Base-by-base conservation (phyloP, 208 protist species). In the Trypanosomatidae sp. region DNA sequence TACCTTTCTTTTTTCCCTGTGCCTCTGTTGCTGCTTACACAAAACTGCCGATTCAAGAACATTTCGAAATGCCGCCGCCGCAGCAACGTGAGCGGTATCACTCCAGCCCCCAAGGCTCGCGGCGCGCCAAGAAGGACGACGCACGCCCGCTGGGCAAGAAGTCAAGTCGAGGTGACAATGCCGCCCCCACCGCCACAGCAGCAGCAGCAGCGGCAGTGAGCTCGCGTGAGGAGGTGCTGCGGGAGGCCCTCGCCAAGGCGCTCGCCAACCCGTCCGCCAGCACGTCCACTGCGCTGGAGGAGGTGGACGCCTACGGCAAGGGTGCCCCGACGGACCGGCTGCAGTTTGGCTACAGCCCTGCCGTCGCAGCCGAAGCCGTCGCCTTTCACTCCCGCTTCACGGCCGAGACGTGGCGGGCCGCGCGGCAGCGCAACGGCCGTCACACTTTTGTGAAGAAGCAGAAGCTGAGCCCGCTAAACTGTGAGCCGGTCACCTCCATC, bases 291-390 rank as follows among this genome's bases (percentile, higher is more conserved):
- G 8, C 66, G 22, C 50, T 52, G 7, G 39, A 13, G 3, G 62
- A 49, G 15, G 58, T 89, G 6, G 92, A 96, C 65, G 67, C 62
- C 22, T 96, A 96, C 83, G 92, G 92, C 25, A 94, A 85, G 52
- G 89, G 90, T 28, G 71, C 70, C 13, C 84, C 92, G 10, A 94
- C 92, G 41, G 92, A 96, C 71, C 82, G 92, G 6, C 79, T 96
- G 43, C 92, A 96, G 79, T 96, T 96, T 59, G 92, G 92, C 65
- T 96, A 96, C 75, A 76, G 86, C 13, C 92, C 92, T 12, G 58
- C 90, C 9, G 76, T 86, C 43, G 59, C 80, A 2, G 92, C 86
- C n/a, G 92, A 96, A 82, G 92, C 92, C 6, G 79, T 94, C 8
- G 90, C 84, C 28, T 96, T 90, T 81, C 92, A 96, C 70, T 15